Conservation (phyloP, 2,329 filamentous ascomycete genomes). For the Pseudocercospora vitis region DNA sequence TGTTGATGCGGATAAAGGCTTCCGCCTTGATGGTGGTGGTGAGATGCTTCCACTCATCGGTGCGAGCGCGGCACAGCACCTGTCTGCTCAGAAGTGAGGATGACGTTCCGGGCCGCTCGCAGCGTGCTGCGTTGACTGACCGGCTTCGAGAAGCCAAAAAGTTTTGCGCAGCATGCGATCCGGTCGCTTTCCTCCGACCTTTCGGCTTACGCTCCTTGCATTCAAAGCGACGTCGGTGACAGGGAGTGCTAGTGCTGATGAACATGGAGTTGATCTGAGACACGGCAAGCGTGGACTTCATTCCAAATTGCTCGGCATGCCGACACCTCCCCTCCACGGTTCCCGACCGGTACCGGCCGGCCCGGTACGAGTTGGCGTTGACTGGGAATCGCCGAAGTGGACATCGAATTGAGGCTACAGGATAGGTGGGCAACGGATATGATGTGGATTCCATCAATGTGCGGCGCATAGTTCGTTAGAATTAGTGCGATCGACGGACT, state of each 20-base stretch:
- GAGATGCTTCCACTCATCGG: conserved; percentile 24
- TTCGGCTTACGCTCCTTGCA: too few species aligned
- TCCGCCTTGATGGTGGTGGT: conserved; percentile 37
- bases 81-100: neutral
- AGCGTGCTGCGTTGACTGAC: too few species aligned
- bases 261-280: too few species aligned
- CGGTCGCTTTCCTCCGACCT: too few species aligned
- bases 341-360: neutral
- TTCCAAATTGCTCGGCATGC: conserved; percentile 8
- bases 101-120: too few species aligned
- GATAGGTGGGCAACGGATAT: neutral
- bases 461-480: too few species aligned
- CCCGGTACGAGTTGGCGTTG: neutral
- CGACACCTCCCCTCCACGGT: neutral
- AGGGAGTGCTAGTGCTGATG: too few species aligned
- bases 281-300: neutral
- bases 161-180: neutral
- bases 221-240: too few species aligned
- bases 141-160: too few species aligned
- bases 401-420: neutral
- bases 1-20: conserved; percentile 2
- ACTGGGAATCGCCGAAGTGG: neutral
- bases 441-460: conserved; percentile 8
- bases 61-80: neutral
- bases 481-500: neutral